Conservation (phyloP, 2,329 filamentous ascomycete species). For the Periconia digitata region DNA sequence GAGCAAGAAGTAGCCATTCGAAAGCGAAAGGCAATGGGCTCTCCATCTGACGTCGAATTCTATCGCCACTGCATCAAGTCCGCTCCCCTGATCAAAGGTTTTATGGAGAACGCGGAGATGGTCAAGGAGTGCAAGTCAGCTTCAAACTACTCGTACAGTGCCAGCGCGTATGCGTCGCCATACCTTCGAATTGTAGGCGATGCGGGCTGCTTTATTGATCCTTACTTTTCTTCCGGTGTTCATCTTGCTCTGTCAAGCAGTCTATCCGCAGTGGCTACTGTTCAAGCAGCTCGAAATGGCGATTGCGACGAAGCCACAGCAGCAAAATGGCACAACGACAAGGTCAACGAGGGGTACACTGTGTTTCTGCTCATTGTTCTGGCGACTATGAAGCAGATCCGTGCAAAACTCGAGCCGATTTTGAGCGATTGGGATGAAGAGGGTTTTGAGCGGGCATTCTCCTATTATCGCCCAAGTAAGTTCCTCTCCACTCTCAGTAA, state of each 20-base stretch:
- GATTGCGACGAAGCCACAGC: constrained; percentile 40
- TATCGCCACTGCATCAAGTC: too few species aligned
- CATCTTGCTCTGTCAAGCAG: constrained; percentile 49
- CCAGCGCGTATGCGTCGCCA: too few species aligned
- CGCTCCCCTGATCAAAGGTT: too few species aligned
- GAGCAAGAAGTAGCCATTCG: too few species aligned
- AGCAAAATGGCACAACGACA: constrained; percentile 47
- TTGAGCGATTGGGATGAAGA: constrained; percentile 48
- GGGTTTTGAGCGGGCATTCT: constrained; percentile 49
- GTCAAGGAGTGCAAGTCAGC: too few species aligned
- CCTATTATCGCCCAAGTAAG: constrained; percentile 45
- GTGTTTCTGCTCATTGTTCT: constrained; percentile 51
- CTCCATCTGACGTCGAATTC: too few species aligned
- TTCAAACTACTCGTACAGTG: too few species aligned
- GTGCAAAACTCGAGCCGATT: constrained; percentile 41
- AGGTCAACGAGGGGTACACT: constrained; percentile 50
- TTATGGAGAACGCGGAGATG: too few species aligned
- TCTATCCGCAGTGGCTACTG: constrained; percentile 51
- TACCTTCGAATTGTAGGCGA: too few species aligned
- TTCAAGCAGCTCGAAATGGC: constrained; percentile 44
- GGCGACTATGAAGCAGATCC: constrained; percentile 47
- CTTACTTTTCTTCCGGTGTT: constrained; percentile 52
- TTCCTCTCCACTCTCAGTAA: background rate
- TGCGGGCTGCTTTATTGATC: constrained; percentile 56
- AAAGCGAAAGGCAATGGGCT: too few species aligned